These are phyloP conservation scores for Talaromyces sp. DNA, from an alignment of 2,329 filamentous ascomycete species.

Conservation along the genomic window DNA sequence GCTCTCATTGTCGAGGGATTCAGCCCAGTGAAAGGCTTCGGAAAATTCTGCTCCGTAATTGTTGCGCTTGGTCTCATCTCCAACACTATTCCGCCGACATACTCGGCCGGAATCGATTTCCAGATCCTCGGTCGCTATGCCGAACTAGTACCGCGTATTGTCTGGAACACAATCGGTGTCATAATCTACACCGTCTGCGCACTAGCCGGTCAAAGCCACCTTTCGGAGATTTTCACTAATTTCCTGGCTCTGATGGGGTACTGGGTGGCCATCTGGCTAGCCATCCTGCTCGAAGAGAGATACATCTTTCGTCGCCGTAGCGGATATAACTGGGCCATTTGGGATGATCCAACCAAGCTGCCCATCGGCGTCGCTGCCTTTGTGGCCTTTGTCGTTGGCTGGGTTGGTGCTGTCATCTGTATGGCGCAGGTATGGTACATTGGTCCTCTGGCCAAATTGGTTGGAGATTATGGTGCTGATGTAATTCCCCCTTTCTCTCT, in stretches of 20 bases:
- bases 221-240: constrained; percentile 63
- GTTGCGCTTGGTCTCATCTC: constrained; percentile 60
- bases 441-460: constrained; percentile 55
- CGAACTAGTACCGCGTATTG: constrained; percentile 54
- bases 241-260: constrained; percentile 68
- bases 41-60: constrained; percentile 62
- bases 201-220: constrained; percentile 55
- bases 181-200: constrained; percentile 62
- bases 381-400: constrained; percentile 58
- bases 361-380: constrained; percentile 60
- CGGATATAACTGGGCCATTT: constrained; percentile 56
- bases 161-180: constrained; percentile 61
- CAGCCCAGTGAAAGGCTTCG: constrained; percentile 55
- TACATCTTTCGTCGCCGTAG: constrained; percentile 53
- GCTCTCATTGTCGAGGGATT: constrained; percentile 61
- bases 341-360: constrained; percentile 55
- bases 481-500: constrained; percentile 26
- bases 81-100: constrained; percentile 62
- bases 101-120: constrained; percentile 62
- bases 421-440: constrained; percentile 69
- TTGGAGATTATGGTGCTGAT: constrained; percentile 56
- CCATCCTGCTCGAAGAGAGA: constrained; percentile 55
- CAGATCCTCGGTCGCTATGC: constrained; percentile 59
- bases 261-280: constrained; percentile 62
- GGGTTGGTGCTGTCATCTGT: constrained; percentile 59